Evolutionary conservation across 1,284 basidiomycete species (phyloP), one percentile per base, ranked within the genome.

Genomic region (Trichosporon coremiiforme): DNA sequence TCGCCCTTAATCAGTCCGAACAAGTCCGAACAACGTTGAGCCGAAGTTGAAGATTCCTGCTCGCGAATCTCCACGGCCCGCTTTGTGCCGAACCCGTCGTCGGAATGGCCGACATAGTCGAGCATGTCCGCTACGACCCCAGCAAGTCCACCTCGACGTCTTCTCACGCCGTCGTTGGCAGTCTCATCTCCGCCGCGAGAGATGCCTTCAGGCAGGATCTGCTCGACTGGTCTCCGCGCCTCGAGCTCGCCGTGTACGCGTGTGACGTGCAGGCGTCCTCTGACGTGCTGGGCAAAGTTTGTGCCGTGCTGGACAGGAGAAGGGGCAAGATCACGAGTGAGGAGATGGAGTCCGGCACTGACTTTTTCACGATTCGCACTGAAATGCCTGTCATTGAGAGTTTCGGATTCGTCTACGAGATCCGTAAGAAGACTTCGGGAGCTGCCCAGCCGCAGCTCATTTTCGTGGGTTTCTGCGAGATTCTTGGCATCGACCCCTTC

Each of bases 281-380:
- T 15, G 97, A 99, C 74, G 97, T 98, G 0, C 88, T 99, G 55
- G 97, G 97, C 7, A 99, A 98, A 82, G 95, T 99, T 0, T 99
- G 99, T 77, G 96, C 90, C 2, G 97, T 99, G 17, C 91, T 99
- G 1, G 90, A 95, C 0, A 90, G 90, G 79, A 88, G 97, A 70
- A 87, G 94, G 67, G 97, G 97, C 1, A 88, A 92, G 67, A 96
- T 99, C 74, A 89, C 96, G 8, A 91, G 93, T 7, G 97, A 99
- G 81, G 97, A 99, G 83, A 98, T 99, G 94, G 98, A 96, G 81
- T 95, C 99, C 80, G 95, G 97, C 0, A 98, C 95, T 0, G 88
- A 91, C 0, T 97, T 98, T 84, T 98, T 99, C 85, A 95, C 91
- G 5, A 90, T 99, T 36, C 89, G 90, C 7, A 91, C 95, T 0